Evolutionary conservation across 2,329 filamentous ascomycete genomes (phyloP), one percentile per base, ranked within the genome.

Genomic region (Colletotrichum coccodes): DNA sequence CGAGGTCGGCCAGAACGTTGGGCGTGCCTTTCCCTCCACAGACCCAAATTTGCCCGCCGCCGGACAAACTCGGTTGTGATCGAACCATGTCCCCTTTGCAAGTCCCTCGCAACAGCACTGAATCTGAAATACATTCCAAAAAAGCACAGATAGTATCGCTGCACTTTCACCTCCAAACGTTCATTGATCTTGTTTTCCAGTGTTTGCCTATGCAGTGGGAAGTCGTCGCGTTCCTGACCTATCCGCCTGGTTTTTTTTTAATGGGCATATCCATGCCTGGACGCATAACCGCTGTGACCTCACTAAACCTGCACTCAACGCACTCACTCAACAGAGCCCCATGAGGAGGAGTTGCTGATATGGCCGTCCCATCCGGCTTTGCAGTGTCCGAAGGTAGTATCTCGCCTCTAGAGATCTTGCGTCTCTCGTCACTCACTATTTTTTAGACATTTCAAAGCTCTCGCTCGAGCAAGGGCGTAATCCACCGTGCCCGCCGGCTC

Each of bases 401-500:
- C 36, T n/a, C 30, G 28, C 38, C 7, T 8, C 11, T 50, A 56
- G 46, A 50, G 18, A 12, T 28, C 30, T 52, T 21, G 53, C 34
- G 23, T 12, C 46, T 54, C 59, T 58, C 57, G 36, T 59, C 56
- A 64, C 72, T 70, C 70, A 70, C 72, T 46, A 28, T 18, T 16
- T 56, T 75, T 32, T 72, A 84, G 83, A 81, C 72, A 79, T 84
- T 72, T 77, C 79, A 71, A 78, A 76, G 60, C 77, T 85, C 60
- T 83, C 81, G 42, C 76, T 85, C 50, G 76, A 77, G 60, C 76
- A 80, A 56, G 75, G 72, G 49, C 63, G 72, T 63, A 76, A 78
- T 68, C 71, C 72, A 60, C 72, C 75, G 36, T 75, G 73, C 59
- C 75, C 80, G 46, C 82, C 80, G 47, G 78, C 81, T 54, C 81